phyloP scores from a whole-genome alignment of 306 rosid genomes.

The Hylodesmum podocarpum region DNA sequence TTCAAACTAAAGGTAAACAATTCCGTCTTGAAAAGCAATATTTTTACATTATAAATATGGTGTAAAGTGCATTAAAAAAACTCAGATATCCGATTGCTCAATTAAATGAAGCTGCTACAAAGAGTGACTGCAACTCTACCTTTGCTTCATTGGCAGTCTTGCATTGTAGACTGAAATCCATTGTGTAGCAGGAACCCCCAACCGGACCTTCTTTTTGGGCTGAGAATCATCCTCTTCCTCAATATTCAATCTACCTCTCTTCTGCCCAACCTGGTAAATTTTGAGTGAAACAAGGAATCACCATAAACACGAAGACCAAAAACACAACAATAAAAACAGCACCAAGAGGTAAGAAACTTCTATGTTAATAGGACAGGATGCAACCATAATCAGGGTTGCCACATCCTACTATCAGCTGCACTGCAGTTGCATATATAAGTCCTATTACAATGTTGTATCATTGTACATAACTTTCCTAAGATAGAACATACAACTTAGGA shows the following conservation, averaged over 20 bases:
- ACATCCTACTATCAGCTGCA: not conserved
- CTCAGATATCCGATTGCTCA: not conserved
- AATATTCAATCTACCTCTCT: slow-evolving; percentile 77
- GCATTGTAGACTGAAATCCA: slow-evolving; percentile 98
- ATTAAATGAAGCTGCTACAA: not conserved
- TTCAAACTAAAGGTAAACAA: slow-evolving; percentile 22
- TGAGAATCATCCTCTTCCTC: slow-evolving; percentile 93
- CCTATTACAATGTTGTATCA: too few relatives aligned
- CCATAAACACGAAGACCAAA: not conserved
- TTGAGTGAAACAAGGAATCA: not conserved
- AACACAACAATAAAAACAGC: slow-evolving; percentile 35
- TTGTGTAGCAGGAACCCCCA: slow-evolving; percentile 95
- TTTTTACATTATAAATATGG: slow-evolving; percentile 30
- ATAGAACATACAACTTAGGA: not conserved
- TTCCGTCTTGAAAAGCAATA: not conserved
- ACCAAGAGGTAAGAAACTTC: not conserved
- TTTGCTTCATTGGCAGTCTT: slow-evolving; percentile 92
- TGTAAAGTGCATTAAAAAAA: not conserved
- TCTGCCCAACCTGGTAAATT: slow-evolving; percentile 89
- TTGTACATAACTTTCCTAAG: not conserved
- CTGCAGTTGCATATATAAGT: not conserved
- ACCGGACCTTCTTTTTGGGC: slow-evolving; percentile 89
- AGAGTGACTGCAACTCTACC: slow-evolving; percentile 44
- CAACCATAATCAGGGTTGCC: not conserved
- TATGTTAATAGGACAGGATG: not conserved